Base-by-base conservation (phyloP, 1,139 yeast genomes). In the Protomyces lactucae-debilis region DNA sequence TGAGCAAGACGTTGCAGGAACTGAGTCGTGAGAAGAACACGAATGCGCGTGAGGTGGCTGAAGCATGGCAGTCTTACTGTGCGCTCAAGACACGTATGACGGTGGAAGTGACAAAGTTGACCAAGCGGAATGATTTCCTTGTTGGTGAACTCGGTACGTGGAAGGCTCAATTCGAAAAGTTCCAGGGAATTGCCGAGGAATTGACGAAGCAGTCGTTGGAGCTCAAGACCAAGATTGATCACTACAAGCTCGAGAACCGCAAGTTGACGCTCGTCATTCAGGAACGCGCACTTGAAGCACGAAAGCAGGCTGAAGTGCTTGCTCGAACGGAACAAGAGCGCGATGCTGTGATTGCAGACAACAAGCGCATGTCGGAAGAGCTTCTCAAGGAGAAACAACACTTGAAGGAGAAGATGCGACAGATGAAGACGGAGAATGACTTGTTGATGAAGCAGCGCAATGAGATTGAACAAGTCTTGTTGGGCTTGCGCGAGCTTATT, bases 81-180 rank as follows among this genome's bases (percentile, higher is more conserved):
- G 52, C 37, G 4, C 56, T 61, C 43, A 56, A 56, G 39, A 21
- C 59, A 18, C 52, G 57, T 18, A 48, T 56, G 57, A 45, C 46
- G 52, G 25, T 60, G 14, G 65, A 61, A 16, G 39, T 55, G 21
- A 28, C 23, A n/a, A 55, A 56, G 36, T 40, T 61, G 21, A 55
- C 65, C 5, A 55, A 61, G 53, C 52, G 65, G 3, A 61, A 55
- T 43, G 37, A 25, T 28, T 55, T 55, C 46, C 54, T 61, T 6
- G 55, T 56, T 1, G 61, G 39, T 6, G 65, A 61, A 28, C 37
- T 61, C 51, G 43, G 40, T 18, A 56, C 52, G 18, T 51, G 60
- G 65, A 56, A 51, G 53, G 10, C 37, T 6, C 65, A 61, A n/a
- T 61, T 61, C 18, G 65, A 61, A 43, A 61, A 55, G 39, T 61